Evolutionary conservation across 352 stramenopile species (phyloP), one percentile per base, ranked within the genome.

Genomic region (Phytophthora podocarpi): DNA sequence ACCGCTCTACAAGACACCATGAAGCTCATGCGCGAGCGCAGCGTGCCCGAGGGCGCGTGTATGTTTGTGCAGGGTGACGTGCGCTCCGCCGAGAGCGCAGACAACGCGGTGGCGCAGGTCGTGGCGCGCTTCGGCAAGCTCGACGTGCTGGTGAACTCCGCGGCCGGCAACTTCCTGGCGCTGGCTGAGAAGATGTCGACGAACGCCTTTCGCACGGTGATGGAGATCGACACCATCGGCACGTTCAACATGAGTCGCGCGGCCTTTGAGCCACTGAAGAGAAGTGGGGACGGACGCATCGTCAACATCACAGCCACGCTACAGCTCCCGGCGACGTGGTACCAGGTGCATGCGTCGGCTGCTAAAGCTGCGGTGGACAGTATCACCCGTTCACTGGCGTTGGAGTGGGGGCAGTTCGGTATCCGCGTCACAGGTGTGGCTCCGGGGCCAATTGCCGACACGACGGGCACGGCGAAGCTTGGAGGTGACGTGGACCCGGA

Each of bases 261-360:
- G 5, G 80, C 91, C 0, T 98, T 98, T 57, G 67, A 85, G 6
- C 72, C 75, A 16, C 77, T 98, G 35, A 85, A 85, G 45, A 73
- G 72, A 11, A 81, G 71, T 51, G 72, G 72, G n/a, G 79, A 89
- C 46, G 86, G 81, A 23, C 70, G 82, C 34, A 97, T 99, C 56
- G 82, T 99, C 57, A 99, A 99, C 80, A 99, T 99, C 67, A 98
- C 85, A 5, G 94, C 95, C 54, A 98, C 91, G 48, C 73, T 98
- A 64, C 91, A 98, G 64, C 85, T 92, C 46, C 82, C 88, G 3
- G 90, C 89, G 12, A 98, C 94, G 28, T 97, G 88, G 78, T 98
- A 96, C 80, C 96, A 99, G 71, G 88, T 91, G 24, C 97, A 99
- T 68, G 95, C 97, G 7, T 97, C 87, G 28, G 95, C 96, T 0